Conservation (phyloP, 306 rosid genomes). For the Citrullus amarus region DNA sequence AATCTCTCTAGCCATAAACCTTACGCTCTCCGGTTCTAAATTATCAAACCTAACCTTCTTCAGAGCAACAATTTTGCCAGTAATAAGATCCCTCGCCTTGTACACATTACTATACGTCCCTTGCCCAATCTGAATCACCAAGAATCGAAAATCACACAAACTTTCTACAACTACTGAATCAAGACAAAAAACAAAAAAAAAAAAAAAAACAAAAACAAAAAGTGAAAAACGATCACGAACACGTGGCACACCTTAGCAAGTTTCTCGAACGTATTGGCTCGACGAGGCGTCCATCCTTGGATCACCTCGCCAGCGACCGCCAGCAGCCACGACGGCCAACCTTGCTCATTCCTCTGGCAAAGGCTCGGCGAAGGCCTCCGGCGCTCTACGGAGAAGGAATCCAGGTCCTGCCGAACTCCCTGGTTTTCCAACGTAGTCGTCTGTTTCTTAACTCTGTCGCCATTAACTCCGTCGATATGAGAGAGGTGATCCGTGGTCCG, state of each 20-base stretch:
- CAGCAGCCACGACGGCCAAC: slow-evolving; percentile 93
- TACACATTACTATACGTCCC: slow-evolving; percentile 98
- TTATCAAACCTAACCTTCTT: slow-evolving; percentile 94
- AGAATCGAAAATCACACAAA: background rate
- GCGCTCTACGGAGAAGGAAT: slow-evolving; percentile 39
- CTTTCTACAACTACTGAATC: background rate
- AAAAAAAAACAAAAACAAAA: background rate
- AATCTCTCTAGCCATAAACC: slow-evolving; percentile 98
- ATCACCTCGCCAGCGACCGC: slow-evolving; percentile 91
- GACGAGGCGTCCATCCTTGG: slow-evolving; percentile 90
- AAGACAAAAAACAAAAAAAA: background rate
- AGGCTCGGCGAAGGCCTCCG: slow-evolving; percentile 43
- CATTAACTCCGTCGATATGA: slow-evolving; percentile 15
- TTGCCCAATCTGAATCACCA: slow-evolving; percentile 72
- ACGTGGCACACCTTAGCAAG: slow-evolving; percentile 61
- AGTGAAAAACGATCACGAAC: background rate
- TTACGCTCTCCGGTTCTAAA: slow-evolving; percentile 95
- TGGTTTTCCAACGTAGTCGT: slow-evolving; percentile 13
- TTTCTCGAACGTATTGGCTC: slow-evolving; percentile 87
- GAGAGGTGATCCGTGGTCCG: slow-evolving; percentile 18
- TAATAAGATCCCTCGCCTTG: slow-evolving; percentile 73
- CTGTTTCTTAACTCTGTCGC: slow-evolving; percentile 17
- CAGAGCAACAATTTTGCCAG: slow-evolving; percentile 73
- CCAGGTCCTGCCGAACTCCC: slow-evolving; percentile 30
- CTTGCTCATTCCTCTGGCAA: slow-evolving; percentile 35